Percentiles rank a stretch among this genome's conserved stretches.
phyloP scores from a whole-genome alignment of 2,329 filamentous ascomycete genomes.

The Alternaria sp. region DNA sequence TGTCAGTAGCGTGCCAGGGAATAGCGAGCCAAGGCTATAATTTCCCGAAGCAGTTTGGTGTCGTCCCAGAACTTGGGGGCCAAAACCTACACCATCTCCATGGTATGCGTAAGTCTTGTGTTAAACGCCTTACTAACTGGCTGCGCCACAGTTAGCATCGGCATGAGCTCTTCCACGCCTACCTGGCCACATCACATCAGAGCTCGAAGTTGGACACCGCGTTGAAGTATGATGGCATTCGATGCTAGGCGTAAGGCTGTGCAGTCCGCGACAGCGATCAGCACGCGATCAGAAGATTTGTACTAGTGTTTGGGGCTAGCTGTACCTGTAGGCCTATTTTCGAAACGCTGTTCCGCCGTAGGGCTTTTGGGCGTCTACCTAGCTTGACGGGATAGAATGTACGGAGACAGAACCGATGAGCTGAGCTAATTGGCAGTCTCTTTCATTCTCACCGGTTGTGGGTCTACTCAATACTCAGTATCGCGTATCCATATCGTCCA shows the following conservation, averaged over 20 bases:
- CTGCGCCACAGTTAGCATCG: not conserved
- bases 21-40: slow-evolving; percentile 35
- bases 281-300: slow-evolving; percentile 10
- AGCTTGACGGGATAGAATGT: not conserved
- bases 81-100: slow-evolving; percentile 8
- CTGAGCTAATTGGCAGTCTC: slow-evolving; percentile 7
- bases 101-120: slow-evolving; percentile 2
- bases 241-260: slow-evolving; percentile 25
- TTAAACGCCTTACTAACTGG: slow-evolving; percentile 1
- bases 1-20: slow-evolving; percentile 29
- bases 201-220: not conserved
- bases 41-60: slow-evolving; percentile 17
- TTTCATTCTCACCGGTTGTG: slow-evolving; percentile 34
- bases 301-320: slow-evolving; percentile 16
- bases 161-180: not conserved
- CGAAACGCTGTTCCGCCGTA: slow-evolving; percentile 11
- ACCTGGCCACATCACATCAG: slow-evolving; percentile 1
- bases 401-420: slow-evolving; percentile 12
- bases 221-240: slow-evolving; percentile 1
- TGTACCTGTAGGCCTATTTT: slow-evolving; percentile 18
- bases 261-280: slow-evolving; percentile 24
- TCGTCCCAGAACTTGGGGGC: slow-evolving; percentile 20
- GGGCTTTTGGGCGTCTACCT: slow-evolving; percentile 6
- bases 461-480: slow-evolving; percentile 38
- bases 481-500: slow-evolving; percentile 53